phyloP scores from a whole-genome alignment of 495 filamentous ascomycete genomes.

The Tuber borchii region DNA sequence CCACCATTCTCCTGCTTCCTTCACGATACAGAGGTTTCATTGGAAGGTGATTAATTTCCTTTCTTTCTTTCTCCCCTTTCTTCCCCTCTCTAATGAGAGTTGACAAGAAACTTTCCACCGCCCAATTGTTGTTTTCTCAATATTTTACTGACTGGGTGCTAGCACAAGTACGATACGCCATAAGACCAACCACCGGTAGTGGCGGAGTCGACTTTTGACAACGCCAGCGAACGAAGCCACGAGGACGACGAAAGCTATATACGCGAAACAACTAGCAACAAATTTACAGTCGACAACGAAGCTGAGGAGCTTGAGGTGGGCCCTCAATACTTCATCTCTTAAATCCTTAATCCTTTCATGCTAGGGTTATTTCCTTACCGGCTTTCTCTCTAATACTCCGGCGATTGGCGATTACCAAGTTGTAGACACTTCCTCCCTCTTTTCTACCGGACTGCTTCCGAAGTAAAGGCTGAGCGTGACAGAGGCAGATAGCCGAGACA shows the following conservation, averaged over 20 bases:
- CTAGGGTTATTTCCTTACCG: background rate
- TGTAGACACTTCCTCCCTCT: slow-evolving; percentile 12
- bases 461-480: slow-evolving; percentile 14
- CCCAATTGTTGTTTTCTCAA: background rate
- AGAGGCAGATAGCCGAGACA: slow-evolving; percentile 12
- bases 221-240: background rate
- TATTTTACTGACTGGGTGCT: slow-evolving; percentile 11
- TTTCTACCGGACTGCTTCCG: slow-evolving; percentile 11
- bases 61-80: background rate
- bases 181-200: background rate
- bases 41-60: background rate
- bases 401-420: slow-evolving; percentile 12
- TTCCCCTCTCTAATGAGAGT: background rate
- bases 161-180: background rate
- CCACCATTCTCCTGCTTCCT: slow-evolving; percentile 12
- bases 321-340: background rate
- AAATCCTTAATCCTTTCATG: slow-evolving; percentile 11
- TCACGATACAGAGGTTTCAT: background rate
- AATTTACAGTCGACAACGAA: background rate
- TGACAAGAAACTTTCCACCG: background rate
- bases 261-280: background rate
- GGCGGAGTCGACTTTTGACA: slow-evolving; percentile 6
- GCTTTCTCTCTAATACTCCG: background rate
- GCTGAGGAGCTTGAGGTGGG: background rate
- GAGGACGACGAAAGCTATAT: background rate